Conservation (phyloP, 495 filamentous ascomycete genomes). For the Glutinoglossum americanum region DNA sequence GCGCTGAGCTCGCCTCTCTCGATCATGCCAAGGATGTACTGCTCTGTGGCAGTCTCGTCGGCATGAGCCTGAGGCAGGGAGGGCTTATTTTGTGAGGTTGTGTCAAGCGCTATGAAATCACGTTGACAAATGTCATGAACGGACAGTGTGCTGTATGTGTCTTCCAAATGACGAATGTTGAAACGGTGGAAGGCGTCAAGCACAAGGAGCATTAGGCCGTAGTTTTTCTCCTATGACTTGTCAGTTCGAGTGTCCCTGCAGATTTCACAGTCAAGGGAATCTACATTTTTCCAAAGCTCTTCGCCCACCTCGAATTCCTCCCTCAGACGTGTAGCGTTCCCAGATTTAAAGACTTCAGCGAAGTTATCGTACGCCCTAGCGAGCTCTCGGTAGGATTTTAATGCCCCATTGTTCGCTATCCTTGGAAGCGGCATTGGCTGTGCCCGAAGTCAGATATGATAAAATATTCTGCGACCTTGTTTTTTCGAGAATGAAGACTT, state of each 20-base stretch:
- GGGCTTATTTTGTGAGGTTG: slow-evolving; percentile 26
- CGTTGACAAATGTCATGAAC: slow-evolving; percentile 21
- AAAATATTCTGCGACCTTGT: slow-evolving; percentile 2
- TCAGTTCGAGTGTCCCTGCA: neutral
- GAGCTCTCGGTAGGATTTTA: slow-evolving; percentile 34
- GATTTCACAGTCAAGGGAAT: slow-evolving; percentile 11
- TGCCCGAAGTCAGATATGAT: slow-evolving; percentile 3
- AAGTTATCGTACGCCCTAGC: slow-evolving; percentile 51
- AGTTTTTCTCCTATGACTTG: slow-evolving; percentile 30
- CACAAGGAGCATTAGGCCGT: slow-evolving; percentile 31
- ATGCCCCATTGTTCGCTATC: slow-evolving; percentile 23
- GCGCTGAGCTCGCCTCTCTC: slow-evolving; percentile 4
- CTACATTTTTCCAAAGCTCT: slow-evolving; percentile 35
- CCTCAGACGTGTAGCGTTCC: slow-evolving; percentile 31
- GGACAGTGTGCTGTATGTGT: slow-evolving; percentile 26
- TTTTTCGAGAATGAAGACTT: slow-evolving; percentile 6
- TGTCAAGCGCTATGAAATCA: neutral
- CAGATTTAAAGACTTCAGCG: slow-evolving; percentile 41
- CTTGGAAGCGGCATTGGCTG: slow-evolving; percentile 23
- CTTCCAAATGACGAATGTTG: slow-evolving; percentile 22
- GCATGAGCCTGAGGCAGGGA: slow-evolving; percentile 25
- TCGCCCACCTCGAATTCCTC: slow-evolving; percentile 33
- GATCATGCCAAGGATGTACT: slow-evolving; percentile 4
- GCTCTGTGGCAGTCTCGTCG: slow-evolving; percentile 9
- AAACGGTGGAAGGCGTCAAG: slow-evolving; percentile 24